phyloP scores from a whole-genome alignment of 2,329 filamentous ascomycete species.

The Bipolaris zeicola region DNA sequence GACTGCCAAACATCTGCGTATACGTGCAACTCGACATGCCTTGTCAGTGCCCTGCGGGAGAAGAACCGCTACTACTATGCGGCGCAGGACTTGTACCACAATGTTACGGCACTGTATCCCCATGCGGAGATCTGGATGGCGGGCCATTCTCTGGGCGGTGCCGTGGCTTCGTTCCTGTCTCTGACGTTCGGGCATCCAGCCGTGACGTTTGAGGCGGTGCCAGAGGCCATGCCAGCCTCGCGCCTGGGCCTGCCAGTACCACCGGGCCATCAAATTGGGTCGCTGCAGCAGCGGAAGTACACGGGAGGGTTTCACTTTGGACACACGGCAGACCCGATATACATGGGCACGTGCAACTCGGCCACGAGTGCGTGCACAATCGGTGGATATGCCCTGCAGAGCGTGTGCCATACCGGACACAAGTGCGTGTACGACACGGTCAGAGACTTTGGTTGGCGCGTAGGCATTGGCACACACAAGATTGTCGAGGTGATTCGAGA shows the following conservation, averaged over 20 bases:
- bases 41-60: constrained; percentile 72
- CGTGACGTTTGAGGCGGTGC: constrained; percentile 92
- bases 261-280: constrained; percentile 73
- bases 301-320: constrained; percentile 91
- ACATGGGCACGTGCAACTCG: constrained; percentile 90
- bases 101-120: constrained; percentile 88
- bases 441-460: constrained; percentile 86
- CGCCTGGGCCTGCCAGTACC: constrained; percentile 85
- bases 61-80: constrained; percentile 94
- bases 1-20: constrained; percentile 88
- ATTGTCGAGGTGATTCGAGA: constrained; percentile 88
- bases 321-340: constrained; percentile 94
- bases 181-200: constrained; percentile 88
- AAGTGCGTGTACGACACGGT: constrained; percentile 95
- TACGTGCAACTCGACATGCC: constrained; percentile 90
- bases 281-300: constrained; percentile 65
- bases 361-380: constrained; percentile 88
- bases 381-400: constrained; percentile 91
- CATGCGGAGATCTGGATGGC: constrained; percentile 84
- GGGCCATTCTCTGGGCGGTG: constrained; percentile 90
- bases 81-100: constrained; percentile 86
- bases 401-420: constrained; percentile 85
- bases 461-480: constrained; percentile 88
- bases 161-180: constrained; percentile 85
- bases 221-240: constrained; percentile 83